Conservation (phyloP, 2,329 filamentous ascomycete genomes). For the Setomelanomma holmii region DNA sequence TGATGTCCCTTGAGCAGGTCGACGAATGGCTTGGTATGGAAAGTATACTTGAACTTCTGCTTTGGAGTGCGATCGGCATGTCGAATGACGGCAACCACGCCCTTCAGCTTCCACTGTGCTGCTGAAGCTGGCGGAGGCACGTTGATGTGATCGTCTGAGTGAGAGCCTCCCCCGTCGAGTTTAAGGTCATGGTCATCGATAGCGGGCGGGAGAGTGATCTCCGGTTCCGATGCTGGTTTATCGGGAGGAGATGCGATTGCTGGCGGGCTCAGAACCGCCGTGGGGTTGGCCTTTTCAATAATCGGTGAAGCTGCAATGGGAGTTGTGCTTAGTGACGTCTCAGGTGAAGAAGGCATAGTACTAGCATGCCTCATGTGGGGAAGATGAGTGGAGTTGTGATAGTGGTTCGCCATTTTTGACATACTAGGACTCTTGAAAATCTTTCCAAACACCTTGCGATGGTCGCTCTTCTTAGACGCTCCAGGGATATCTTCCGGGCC, state of each 20-base stretch:
- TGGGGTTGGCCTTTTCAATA: conserved; percentile 47
- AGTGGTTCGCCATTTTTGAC: conserved; percentile 61
- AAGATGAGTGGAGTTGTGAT: conserved; percentile 47
- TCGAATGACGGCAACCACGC: conserved; percentile 93
- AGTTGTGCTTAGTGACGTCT: conserved; percentile 50
- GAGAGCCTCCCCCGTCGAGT: conserved; percentile 32
- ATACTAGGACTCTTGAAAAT: conserved; percentile 71
- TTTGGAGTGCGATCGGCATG: conserved; percentile 98
- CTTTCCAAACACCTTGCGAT: conserved; percentile 60
- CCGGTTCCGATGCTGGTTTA: conserved; percentile 39
- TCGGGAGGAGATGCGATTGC: conserved; percentile 17
- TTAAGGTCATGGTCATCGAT: conserved; percentile 33
- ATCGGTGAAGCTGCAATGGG: conserved; percentile 54
- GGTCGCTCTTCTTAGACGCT: conserved; percentile 44
- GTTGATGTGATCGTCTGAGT: conserved; percentile 41
- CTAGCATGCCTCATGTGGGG: conserved; percentile 44
- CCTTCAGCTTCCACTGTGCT: conserved; percentile 97
- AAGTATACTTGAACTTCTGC: conserved; percentile 99
- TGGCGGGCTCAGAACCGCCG: conserved; percentile 22
- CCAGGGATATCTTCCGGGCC: conserved; percentile 21
- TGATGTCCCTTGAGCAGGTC: conserved; percentile 93
- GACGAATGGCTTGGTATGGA: conserved; percentile 95
- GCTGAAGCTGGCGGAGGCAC: conserved; percentile 69
- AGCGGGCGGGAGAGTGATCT: conserved; percentile 37
- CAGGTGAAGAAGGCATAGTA: conserved; percentile 54